These are phyloP conservation scores for Zelonia costaricensis DNA, from an alignment of 208 protist genomes.

Conservation along the genomic window DNA sequence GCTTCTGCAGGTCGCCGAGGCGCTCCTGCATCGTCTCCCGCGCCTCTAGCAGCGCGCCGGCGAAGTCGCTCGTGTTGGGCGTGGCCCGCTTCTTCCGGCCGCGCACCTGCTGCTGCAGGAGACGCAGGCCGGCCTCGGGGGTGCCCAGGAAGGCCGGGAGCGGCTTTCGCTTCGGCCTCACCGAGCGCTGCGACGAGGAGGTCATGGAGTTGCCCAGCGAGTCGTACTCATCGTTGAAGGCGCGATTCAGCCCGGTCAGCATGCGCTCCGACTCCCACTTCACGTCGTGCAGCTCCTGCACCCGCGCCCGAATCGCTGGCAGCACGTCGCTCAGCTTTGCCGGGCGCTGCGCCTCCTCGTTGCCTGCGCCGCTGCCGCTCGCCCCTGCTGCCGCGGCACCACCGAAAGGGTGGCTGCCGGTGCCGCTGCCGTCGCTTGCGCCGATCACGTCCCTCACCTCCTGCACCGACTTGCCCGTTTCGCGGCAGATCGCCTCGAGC, in stretches of 20 bases:
- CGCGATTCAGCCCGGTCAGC: constrained; percentile 31
- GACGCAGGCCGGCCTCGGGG: constrained; percentile 13
- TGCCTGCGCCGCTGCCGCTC: too few species aligned
- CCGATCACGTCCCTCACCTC: constrained; percentile 34
- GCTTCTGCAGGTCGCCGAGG: constrained; percentile 51
- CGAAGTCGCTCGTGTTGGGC: background rate
- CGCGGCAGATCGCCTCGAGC: constrained; percentile 33
- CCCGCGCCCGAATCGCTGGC: constrained; percentile 32
- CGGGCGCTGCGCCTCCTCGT: background rate
- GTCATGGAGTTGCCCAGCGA: constrained; percentile 16
- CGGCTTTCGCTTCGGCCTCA: constrained; percentile 66
- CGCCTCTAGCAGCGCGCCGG: background rate
- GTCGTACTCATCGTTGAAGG: constrained; percentile 39
- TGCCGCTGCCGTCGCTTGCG: constrained; percentile 9
- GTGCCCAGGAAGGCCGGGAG: constrained; percentile 29
- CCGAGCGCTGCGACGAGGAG: constrained; percentile 15
- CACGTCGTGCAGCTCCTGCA: constrained; percentile 45
- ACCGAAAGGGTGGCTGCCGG: background rate
- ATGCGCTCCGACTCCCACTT: constrained; percentile 42
- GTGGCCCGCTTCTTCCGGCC: background rate
- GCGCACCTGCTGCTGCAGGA: constrained; percentile 29
- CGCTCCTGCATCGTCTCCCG: constrained; percentile 15
- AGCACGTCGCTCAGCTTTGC: constrained; percentile 34
- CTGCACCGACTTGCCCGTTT: constrained; percentile 42
- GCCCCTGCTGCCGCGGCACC: background rate